Conservation (phyloP, 139 green algal species). For the Chlamydomonas incerta region DNA sequence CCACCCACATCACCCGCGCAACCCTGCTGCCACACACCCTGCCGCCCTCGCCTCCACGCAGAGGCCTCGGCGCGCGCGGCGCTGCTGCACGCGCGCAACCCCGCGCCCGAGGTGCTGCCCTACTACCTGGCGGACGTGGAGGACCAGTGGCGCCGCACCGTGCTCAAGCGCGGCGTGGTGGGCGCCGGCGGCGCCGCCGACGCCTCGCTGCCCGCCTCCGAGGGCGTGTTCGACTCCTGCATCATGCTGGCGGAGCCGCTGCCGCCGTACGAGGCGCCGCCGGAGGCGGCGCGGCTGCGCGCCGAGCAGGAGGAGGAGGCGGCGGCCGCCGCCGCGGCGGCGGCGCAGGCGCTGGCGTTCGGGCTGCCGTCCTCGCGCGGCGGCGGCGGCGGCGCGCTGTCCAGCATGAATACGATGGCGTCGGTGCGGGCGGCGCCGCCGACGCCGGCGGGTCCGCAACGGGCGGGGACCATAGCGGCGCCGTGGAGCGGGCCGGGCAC, state of each 20-base stretch:
- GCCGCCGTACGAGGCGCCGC: slow-evolving; percentile 28
- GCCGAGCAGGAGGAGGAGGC: slow-evolving; percentile 18
- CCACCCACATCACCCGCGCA: too few relatives aligned
- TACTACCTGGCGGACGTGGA: slow-evolving; percentile 36
- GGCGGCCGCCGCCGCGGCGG: not conserved
- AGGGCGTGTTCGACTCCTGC: not conserved
- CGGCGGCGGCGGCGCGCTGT: too few relatives aligned
- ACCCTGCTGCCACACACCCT: not conserved
- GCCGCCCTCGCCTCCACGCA: not conserved
- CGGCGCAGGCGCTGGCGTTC: not conserved
- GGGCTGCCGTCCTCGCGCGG: too few relatives aligned
- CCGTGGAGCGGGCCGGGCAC: too few relatives aligned
- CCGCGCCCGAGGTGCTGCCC: not conserved
- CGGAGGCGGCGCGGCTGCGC: slow-evolving; percentile 10
- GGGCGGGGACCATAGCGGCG: too few relatives aligned
- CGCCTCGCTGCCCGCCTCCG: not conserved
- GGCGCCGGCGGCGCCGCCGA: too few relatives aligned
- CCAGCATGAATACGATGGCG: too few relatives aligned
- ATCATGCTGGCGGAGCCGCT: slow-evolving; percentile 24
- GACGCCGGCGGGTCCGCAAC: too few relatives aligned
- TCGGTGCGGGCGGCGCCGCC: too few relatives aligned
- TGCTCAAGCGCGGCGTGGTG: not conserved
- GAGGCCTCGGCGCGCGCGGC: not conserved
- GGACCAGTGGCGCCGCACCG: slow-evolving; percentile 34
- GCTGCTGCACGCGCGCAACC: not conserved